Base-by-base conservation (phyloP, 1,139 yeast genomes). In the Debaryomyces udenii region DNA sequence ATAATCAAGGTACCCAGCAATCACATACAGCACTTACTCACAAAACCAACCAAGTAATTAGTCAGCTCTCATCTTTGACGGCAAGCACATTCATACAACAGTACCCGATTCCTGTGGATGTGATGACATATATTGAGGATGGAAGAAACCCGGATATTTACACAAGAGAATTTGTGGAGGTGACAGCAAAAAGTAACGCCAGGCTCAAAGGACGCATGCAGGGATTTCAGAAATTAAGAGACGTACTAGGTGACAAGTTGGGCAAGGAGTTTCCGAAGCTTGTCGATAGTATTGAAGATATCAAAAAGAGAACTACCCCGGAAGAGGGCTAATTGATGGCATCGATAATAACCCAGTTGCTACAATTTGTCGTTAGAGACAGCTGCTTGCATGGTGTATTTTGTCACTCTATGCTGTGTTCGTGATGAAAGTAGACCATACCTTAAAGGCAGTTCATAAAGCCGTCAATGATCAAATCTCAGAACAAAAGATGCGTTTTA, bases 101-200 rank as follows among this genome's bases (percentile, higher is more conserved):
- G 41, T 71, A 58, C 40, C 80, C 83, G 1, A 73, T 88, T 2
- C 96, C 96, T 0, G 60, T 84, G 35, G 96, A 88, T 56, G 90
- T 88, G 11, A 67, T 88, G 6, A 82, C 83, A 46, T 86, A 93
- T 58, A 88, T 93, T 35, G 98, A 93, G 58, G 96, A 90, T 55
- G 99, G 99, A 2, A 73, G 99, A 50, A 93, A 93, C 57, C 99
- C 99, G 0, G 98, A 93, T 58, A 91, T 93, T 36, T 93, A 93
- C 62, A 90, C 98, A 0, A 76, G 99, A 58, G 99, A 94, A 64
- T 93, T 93, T 64, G 89, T 91, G 9, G 99, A 93, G 61, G 88
- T 93, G 32, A 86, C 93, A 15, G 84, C 91, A 22, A 84, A 88
- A 53, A 83, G 90, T 45, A 93, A 93, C 60, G 97, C 95, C 55